Percentiles rank a stretch among this genome's conserved stretches.
phyloP scores from a whole-genome alignment of 2,329 filamentous ascomycete genomes.

The Pseudogymnoascus sp. region DNA sequence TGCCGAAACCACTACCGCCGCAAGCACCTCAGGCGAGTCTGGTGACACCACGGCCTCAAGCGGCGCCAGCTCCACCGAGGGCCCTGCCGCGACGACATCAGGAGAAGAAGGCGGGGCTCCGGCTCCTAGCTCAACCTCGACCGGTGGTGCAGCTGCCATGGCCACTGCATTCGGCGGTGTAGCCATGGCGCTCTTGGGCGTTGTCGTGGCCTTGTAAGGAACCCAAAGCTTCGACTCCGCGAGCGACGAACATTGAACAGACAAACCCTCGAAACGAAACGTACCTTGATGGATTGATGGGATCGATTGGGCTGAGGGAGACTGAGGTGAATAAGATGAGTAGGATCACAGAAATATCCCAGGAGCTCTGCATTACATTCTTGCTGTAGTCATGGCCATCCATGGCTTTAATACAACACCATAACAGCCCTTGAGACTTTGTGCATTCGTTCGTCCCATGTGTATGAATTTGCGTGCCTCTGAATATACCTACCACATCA shows the following conservation, averaged over 20 bases:
- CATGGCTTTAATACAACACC: conserved; percentile 6
- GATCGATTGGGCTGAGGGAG: not conserved
- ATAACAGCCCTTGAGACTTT: not conserved
- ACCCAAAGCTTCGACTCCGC: not conserved
- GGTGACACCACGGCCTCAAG: not conserved
- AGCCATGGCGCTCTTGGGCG: not conserved
- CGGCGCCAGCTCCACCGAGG: not conserved
- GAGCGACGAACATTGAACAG: not conserved
- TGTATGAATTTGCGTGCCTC: not conserved
- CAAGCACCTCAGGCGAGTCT: not conserved
- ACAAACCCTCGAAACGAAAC: not conserved
- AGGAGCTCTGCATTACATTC: not conserved
- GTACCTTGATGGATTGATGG: not conserved
- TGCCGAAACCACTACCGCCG: not conserved
- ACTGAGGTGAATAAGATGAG: not conserved
- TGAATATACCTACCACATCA: not conserved
- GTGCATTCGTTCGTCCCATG: not conserved
- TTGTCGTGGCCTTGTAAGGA: conserved; percentile 1
- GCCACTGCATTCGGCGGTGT: conserved; percentile 1
- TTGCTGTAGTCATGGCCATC: not conserved
- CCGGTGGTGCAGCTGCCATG: conserved; percentile 1
- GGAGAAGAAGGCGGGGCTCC: not conserved
- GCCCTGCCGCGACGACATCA: not conserved
- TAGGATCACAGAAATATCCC: not conserved
- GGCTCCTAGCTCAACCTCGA: not conserved